Evolutionary conservation across 306 rosid genomes (phyloP).

Genomic region (Castanea sativa): DNA sequence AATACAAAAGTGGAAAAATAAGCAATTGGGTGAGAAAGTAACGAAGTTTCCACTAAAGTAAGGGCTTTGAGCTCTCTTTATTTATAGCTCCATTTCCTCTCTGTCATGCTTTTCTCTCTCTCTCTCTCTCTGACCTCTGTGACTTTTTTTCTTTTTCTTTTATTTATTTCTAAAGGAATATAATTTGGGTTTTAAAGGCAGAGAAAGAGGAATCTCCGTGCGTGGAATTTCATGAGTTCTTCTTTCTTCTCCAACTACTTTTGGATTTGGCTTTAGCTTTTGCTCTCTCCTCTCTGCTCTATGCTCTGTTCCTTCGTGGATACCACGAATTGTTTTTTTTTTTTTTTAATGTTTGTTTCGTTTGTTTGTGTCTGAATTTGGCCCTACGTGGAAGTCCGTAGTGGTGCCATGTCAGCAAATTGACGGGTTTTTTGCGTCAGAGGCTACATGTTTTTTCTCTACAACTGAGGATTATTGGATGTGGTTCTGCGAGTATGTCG

Average conservation of each 20-base stretch:
- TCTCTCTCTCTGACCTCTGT: constrained; percentile 3
- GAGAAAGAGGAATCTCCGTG: constrained; percentile 15
- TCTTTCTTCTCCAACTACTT: background rate
- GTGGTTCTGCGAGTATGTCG: no score
- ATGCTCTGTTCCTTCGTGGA: constrained; percentile 6
- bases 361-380: constrained; percentile 6
- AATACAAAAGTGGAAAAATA: constrained; percentile 1
- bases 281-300: background rate
- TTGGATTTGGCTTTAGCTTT: no score
- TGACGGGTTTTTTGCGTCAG: background rate
- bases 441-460: no score
- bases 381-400: background rate
- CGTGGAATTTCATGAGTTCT: constrained; percentile 29
- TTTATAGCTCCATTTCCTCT: constrained; percentile 22
- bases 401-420: background rate
- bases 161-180: background rate
- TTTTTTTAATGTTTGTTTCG: background rate
- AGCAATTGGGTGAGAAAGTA: constrained; percentile 25
- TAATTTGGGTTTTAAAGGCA: background rate
- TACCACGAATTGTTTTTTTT: background rate
- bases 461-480: no score
- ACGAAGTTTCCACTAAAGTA: constrained; percentile 13
- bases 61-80: constrained; percentile 43
- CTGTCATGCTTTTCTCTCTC: background rate
- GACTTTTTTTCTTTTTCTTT: background rate